Conservation (phyloP, 345 rosid genomes). For the Hibiscus syriacus region DNA sequence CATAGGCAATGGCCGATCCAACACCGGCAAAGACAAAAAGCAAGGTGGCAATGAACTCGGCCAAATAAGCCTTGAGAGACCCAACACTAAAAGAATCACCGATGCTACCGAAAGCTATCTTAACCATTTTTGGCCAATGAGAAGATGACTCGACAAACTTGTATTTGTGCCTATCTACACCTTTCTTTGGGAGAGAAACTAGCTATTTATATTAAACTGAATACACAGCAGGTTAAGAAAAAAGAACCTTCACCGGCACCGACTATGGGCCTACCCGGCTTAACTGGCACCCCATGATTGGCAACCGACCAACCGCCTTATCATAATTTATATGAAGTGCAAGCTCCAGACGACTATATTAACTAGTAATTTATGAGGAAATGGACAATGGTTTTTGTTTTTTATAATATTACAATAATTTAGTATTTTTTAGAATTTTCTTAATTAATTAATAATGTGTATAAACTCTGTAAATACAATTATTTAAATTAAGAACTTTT, state of each 20-base stretch:
- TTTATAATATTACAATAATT: too few species aligned
- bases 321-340: conserved; percentile 29
- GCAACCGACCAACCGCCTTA: conserved; percentile 45
- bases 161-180: neutral
- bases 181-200: conserved; percentile 1
- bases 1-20: conserved; percentile 77
- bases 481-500: too few species aligned
- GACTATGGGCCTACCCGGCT: conserved; percentile 31
- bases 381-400: neutral
- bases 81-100: conserved; percentile 70
- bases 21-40: conserved; percentile 90
- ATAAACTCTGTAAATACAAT: too few species aligned
- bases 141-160: neutral
- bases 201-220: neutral
- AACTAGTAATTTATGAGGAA: conserved; percentile 19
- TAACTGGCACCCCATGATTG: conserved; percentile 15
- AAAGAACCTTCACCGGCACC: conserved; percentile 30
- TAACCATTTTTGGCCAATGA: conserved; percentile 45
- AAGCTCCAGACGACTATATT: conserved; percentile 30
- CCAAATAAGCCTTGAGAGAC: conserved; percentile 53
- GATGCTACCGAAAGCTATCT: conserved; percentile 48
- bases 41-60: conserved; percentile 90
- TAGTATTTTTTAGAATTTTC: too few species aligned
- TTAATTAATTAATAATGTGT: too few species aligned
- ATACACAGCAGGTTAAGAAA: neutral